Base-by-base conservation (phyloP, 345 rosid species). In the Citrus australasica region DNA sequence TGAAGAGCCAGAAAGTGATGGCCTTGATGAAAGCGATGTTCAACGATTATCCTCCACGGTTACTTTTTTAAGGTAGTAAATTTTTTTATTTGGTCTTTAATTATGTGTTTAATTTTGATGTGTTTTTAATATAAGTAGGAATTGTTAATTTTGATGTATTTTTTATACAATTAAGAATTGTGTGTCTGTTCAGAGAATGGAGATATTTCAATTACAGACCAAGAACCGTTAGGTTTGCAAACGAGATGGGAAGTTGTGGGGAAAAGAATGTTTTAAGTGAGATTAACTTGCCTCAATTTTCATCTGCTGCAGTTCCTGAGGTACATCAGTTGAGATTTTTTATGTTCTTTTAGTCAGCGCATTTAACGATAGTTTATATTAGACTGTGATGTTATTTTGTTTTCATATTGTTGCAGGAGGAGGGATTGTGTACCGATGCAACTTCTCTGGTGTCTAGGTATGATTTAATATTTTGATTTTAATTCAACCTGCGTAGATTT, bases 241-340 rank as follows among this genome's bases (percentile, higher is more conserved):
- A 78, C 32, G 90, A 86, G 80, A 73, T 37, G 28, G 82, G 67
- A 72, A 63, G 33, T 77, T n/a, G 81, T 56, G 70, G 32, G 7
- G 78, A 72, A 27, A 77, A 69, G 67, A 76, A 53, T 42, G 75
- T 53, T 83, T 67, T 70, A 14, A 48, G 74, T 71, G 83, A 74
- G 62, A 73, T 84, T n/a, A 82, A 25, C 70, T 82, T 96, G 80
- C 94, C 95, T 64, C 98, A 90, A 30, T 92, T 96, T 86, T 96
- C 99, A 63, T 91, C 99, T 0, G 90, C 94, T 35, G 74, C 91
- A 74, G 89, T 89, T 78, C 93, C 91, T 9, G 84, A 85, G 93
- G 97, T 96, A 83, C 76, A 64, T 73, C 28, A 35, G 22, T 33
- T 65, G 46, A 24, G 21, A 17, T 65, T 65, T 32, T 32, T 66